Base-by-base conservation (phyloP, 2,329 filamentous ascomycete genomes). In the Xylaria sp. region DNA sequence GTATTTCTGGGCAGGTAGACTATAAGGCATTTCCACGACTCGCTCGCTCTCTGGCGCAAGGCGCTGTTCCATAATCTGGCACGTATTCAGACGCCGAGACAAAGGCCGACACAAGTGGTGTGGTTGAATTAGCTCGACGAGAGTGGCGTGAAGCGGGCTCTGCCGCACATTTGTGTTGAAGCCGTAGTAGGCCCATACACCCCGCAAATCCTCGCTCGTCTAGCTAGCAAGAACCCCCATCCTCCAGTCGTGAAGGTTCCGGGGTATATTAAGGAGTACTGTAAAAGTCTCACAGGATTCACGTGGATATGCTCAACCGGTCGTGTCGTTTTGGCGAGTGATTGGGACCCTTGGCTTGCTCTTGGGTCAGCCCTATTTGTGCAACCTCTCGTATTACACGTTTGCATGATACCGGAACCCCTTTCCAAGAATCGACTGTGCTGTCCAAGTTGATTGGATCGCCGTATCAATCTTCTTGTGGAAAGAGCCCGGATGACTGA, bases 131-230 rank as follows among this genome's bases (percentile, higher is more conserved):
- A 59, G 41, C 50, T 28, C 13, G 28, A 52, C 39, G 43, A 53
- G 20, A 50, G 32, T 48, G 39, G 60, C 45, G 52, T 20, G 45
- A 25, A 36, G 25, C 23, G 61, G 57, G 50, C 66, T 46, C 58
- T 60, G 56, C 50, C 13, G 20, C 39, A 45, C 25, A 20, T 39
- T 45, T 52, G 57, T 25, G 32, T 59, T 32, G 56, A 41, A 32
- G 46, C 46, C 13, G 12, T 20, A 39, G 12, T 20, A 39, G 39
- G 56, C 48, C 45, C 53, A 53, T 59, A 52, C 28, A 28, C 15
- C 1, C n/a, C 48, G 25, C 48, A 32, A 52, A 52, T 52, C 25
- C 41, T 34, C 30, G 28, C 48, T n/a, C 15, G 18, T 53, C 20
- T 28, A 8, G 8, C 52, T 25, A 43, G 32, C 34, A 28, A 25